Conservation (phyloP, 1,139 yeast species). For the Wickerhamomyces sp. region DNA sequence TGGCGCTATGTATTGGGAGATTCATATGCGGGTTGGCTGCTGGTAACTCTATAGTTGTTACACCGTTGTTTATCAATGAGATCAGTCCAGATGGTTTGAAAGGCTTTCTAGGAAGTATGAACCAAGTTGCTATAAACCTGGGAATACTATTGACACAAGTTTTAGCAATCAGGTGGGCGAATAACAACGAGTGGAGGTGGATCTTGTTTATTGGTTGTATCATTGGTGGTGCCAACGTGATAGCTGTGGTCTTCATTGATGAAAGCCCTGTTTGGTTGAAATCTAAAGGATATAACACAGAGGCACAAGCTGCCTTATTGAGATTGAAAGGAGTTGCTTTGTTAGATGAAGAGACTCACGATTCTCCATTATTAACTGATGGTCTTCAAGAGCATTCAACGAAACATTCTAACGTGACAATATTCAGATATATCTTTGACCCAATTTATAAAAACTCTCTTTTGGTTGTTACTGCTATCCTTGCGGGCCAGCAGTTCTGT, state of each 20-base stretch:
- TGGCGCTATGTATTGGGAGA: slow-evolving; percentile 59
- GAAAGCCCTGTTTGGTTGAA: slow-evolving; percentile 87
- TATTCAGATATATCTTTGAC: slow-evolving; percentile 43
- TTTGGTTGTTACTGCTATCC: slow-evolving; percentile 63
- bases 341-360: slow-evolving; percentile 20
- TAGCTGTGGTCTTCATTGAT: slow-evolving; percentile 43
- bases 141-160: slow-evolving; percentile 81
- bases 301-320: slow-evolving; percentile 33
- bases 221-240: slow-evolving; percentile 47
- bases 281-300: slow-evolving; percentile 28
- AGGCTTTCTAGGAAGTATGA: slow-evolving; percentile 83
- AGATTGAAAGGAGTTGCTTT: slow-evolving; percentile 27
- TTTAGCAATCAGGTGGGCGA: slow-evolving; percentile 65
- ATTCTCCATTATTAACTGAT: slow-evolving; percentile 7
- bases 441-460: slow-evolving; percentile 54
- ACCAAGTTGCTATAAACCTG: slow-evolving; percentile 76
- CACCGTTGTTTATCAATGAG: slow-evolving; percentile 78
- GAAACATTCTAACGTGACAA: slow-evolving; percentile 11
- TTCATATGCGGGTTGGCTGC: slow-evolving; percentile 80
- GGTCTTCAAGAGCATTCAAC: background rate
- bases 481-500: slow-evolving; percentile 86
- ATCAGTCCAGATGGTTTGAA: slow-evolving; percentile 63
- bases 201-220: slow-evolving; percentile 57
- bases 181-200: slow-evolving; percentile 65
- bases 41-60: slow-evolving; percentile 80